Conservation (phyloP, 225 moss, liverwort and hornwort genomes). For the Neckera pumila region DNA sequence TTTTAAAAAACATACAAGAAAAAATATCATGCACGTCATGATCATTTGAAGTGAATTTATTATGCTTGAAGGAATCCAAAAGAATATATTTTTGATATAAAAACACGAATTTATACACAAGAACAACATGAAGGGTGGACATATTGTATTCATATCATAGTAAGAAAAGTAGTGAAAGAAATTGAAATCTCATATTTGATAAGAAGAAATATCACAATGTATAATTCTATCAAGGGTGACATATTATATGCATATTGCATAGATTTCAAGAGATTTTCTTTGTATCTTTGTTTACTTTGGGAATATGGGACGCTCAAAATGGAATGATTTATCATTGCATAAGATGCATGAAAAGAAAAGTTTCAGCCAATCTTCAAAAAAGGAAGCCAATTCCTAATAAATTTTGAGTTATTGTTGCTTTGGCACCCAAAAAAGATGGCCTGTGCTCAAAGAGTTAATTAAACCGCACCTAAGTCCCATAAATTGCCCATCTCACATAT, state of each 20-base stretch:
- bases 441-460: not conserved
- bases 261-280: not conserved
- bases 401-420: not conserved
- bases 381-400: not conserved
- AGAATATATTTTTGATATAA: not conserved
- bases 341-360: not conserved
- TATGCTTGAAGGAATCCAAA: not conserved
- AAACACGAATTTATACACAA: not conserved
- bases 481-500: not conserved
- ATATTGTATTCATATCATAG: not conserved
- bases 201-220: not conserved
- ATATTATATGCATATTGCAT: not conserved
- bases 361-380: too few relatives aligned
- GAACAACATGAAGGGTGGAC: not conserved
- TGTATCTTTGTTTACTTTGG: not conserved
- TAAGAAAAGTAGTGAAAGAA: not conserved
- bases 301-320: not conserved
- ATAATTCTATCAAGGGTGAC: not conserved
- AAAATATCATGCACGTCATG: rapidly evolving
- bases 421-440: not conserved
- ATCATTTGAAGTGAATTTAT: not conserved
- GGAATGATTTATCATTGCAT: not conserved
- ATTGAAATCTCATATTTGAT: not conserved
- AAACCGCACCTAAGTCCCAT: not conserved
- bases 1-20: too few relatives aligned